Evolutionary conservation across 2,329 filamentous ascomycete genomes (phyloP).

Genomic region (Cladosporium sp.): DNA sequence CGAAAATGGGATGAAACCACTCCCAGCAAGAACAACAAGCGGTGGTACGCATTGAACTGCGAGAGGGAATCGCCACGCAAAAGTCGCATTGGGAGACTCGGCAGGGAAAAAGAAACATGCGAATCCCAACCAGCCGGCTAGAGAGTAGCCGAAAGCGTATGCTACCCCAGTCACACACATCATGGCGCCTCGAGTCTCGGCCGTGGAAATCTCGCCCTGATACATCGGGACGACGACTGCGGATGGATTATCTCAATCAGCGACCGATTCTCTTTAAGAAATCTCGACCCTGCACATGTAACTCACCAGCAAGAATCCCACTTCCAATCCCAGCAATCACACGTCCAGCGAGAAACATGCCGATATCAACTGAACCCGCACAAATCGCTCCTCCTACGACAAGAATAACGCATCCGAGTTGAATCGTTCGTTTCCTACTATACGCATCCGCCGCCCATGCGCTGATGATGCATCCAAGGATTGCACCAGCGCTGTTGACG

Average conservation of each 20-base stretch:
- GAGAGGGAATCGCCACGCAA: constrained; percentile 45
- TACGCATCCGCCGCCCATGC: constrained; percentile 38
- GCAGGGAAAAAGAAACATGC: constrained; percentile 36
- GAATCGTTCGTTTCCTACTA: constrained; percentile 36
- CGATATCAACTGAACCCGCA: constrained; percentile 33
- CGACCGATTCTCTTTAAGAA: too few species aligned
- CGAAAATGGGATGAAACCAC: constrained; percentile 37
- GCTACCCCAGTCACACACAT: constrained; percentile 38
- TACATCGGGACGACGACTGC: constrained; percentile 30
- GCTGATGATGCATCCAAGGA: constrained; percentile 34
- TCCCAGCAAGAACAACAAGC: constrained; percentile 36
- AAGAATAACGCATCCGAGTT: constrained; percentile 33
- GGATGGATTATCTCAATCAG: not conserved
- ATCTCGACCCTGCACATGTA: too few species aligned
- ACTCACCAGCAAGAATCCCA: constrained; percentile 30
- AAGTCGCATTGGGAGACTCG: constrained; percentile 28
- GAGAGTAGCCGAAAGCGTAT: constrained; percentile 38
- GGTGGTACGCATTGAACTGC: constrained; percentile 41
- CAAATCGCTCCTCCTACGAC: constrained; percentile 39
- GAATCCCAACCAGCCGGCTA: constrained; percentile 39
- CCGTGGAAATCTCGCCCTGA: constrained; percentile 38
- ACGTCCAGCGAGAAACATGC: constrained; percentile 39
- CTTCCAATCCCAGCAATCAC: constrained; percentile 36
- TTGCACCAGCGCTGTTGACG: constrained; percentile 40
- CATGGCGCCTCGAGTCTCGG: constrained; percentile 38